phyloP scores from a whole-genome alignment of 164 flowering plant species.

The Nelumbo lutea region DNA sequence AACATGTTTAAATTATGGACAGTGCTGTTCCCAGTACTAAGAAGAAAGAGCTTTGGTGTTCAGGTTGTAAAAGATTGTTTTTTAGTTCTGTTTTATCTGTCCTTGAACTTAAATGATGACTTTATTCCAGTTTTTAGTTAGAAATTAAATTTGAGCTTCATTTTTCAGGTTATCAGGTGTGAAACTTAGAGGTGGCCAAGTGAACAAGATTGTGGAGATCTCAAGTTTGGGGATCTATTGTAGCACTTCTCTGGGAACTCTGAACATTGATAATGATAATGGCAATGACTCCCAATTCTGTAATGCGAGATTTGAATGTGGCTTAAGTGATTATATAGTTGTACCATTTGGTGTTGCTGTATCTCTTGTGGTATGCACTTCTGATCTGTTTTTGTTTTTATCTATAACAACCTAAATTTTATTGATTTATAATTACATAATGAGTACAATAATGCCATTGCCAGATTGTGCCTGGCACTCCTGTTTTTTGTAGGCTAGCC shows the following conservation, averaged over 20 bases:
- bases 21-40: too few relatives aligned
- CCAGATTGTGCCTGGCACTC: too few relatives aligned
- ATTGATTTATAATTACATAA: too few relatives aligned
- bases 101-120: background rate
- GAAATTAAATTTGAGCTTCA: background rate
- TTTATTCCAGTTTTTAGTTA: background rate
- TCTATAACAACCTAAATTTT: too few relatives aligned
- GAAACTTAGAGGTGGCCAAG: slow-evolving; percentile 49
- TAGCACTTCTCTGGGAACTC: slow-evolving; percentile 21
- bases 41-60: too few relatives aligned
- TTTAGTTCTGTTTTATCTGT: background rate
- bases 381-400: background rate
- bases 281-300: slow-evolving; percentile 15
- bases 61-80: background rate
- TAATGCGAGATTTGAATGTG: slow-evolving; percentile 18
- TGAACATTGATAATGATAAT: slow-evolving; percentile 19
- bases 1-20: too few relatives aligned
- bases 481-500: too few relatives aligned
- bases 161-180: slow-evolving; percentile 39
- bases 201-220: slow-evolving; percentile 62
- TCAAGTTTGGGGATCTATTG: slow-evolving; percentile 63
- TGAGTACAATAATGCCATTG: too few relatives aligned
- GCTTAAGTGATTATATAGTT: slow-evolving; percentile 37
- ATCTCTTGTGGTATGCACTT: slow-evolving; percentile 60
- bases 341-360: slow-evolving; percentile 55